Base-by-base conservation (phyloP, 331 rosid genomes). In the Dryas integrifolia region DNA sequence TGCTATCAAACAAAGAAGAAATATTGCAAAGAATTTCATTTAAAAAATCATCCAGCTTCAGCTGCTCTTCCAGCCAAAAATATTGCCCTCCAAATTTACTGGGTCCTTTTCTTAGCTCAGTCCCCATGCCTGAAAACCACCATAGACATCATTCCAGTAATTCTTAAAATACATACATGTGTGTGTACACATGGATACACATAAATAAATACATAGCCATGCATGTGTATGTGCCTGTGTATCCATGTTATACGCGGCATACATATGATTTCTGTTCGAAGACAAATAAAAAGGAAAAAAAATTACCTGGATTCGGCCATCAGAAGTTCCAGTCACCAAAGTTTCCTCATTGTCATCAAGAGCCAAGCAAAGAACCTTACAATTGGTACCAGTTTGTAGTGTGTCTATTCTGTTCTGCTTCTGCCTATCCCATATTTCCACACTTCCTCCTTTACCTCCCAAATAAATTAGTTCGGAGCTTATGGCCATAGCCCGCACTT, bases 261-360 rank as follows among this genome's bases (percentile, higher is more conserved):
- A 12, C 13, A 3, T 12, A 14, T 13, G 4, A 1, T 60, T 50
- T 50, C 44, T 4, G 9, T 15, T 15, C 35, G 58, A 24, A 55
- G 45, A 4, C 16, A 18, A 21, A 73, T 11, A 43, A 55, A 45
- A 7, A 16, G 11, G 35, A 21, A 1, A 60, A 47, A 15, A 50
- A 1, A 57, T 72, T 66, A 91, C 98, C 97, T 86, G 94, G 88
- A 93, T 86, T 76, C 78, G 81, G 64, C 98, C 95, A 75, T 87
- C 92, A 14, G 98, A 89, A 50, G 98, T 93, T 71, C 98, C 98
- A 51, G 87, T 71, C 53, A 93, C 83, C 77, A 94, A 85, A 80
- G 86, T 70, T 59, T 91, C 95, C 81, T 89, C 98, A 82, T 72
- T 82, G 58, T 72, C 76, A 77, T 86, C 89, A 40, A 90, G 77